Percentiles rank a stretch among this genome's conserved stretches.
Conservation (phyloP, 2,329 filamentous ascomycete species). For the Escovopsis weberi region DNA sequence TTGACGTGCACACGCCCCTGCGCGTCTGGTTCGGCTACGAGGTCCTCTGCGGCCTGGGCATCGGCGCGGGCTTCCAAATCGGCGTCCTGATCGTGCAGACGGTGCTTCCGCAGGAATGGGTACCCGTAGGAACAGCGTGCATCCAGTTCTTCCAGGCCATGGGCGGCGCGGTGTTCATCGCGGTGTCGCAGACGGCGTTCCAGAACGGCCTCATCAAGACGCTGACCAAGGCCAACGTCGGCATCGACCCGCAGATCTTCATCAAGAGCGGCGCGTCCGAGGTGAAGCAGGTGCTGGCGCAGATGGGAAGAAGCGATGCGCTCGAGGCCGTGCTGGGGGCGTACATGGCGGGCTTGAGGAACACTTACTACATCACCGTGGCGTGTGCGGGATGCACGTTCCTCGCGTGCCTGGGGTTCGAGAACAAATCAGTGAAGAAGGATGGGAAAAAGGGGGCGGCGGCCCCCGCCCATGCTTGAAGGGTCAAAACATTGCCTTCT, state of each 20-base stretch:
- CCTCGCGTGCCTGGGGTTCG: slow-evolving; percentile 26
- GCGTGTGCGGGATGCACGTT: slow-evolving; percentile 33
- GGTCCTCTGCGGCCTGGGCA: slow-evolving; percentile 38
- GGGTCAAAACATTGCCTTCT: too few relatives aligned
- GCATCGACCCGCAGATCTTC: slow-evolving; percentile 32
- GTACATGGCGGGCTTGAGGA: slow-evolving; percentile 34
- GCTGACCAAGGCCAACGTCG: slow-evolving; percentile 28
- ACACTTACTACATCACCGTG: slow-evolving; percentile 37
- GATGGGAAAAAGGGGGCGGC: slow-evolving; percentile 14
- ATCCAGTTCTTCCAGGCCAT: slow-evolving; percentile 50
- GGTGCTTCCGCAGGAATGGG: slow-evolving; percentile 30
- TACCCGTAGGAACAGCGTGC: slow-evolving; percentile 35
- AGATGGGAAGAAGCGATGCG: slow-evolving; percentile 26
- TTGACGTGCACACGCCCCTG: slow-evolving; percentile 30
- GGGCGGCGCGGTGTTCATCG: slow-evolving; percentile 50
- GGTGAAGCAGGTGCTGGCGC: slow-evolving; percentile 28
- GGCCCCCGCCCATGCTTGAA: slow-evolving; percentile 10
- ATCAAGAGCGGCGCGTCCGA: slow-evolving; percentile 39
- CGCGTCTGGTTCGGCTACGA: slow-evolving; percentile 44
- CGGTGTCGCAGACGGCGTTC: slow-evolving; percentile 53
- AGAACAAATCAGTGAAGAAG: slow-evolving; percentile 41
- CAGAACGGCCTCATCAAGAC: slow-evolving; percentile 44
- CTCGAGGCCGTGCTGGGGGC: slow-evolving; percentile 29
- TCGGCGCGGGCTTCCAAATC: slow-evolving; percentile 34
- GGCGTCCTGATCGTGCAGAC: slow-evolving; percentile 37